Evolutionary conservation across 2,329 filamentous ascomycete species (phyloP).

Genomic region (Fonsecaea pugnacius): DNA sequence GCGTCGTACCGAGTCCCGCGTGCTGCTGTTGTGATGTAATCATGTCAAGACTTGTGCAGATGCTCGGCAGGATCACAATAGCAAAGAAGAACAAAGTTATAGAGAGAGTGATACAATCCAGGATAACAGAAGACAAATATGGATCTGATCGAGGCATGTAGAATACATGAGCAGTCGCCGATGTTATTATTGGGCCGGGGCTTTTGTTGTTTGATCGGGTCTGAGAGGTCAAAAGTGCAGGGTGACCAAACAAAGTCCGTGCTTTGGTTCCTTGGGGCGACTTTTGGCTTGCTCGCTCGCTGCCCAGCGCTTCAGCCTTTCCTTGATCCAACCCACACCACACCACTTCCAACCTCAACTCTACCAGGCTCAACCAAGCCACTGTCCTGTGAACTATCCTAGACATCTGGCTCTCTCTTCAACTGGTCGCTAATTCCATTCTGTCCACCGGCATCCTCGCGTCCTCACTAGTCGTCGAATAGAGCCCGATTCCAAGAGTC

Average conservation of each 20-base stretch:
- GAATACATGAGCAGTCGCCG: neutral
- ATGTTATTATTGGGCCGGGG: slow-evolving; percentile 8
- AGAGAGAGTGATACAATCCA: neutral
- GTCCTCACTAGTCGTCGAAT: slow-evolving; percentile 4
- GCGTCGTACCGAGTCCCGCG: neutral
- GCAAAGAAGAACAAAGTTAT: neutral
- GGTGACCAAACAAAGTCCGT: slow-evolving; percentile 5
- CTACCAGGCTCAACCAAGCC: slow-evolving; percentile 2
- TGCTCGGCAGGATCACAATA: neutral
- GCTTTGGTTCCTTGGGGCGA: slow-evolving; percentile 12
- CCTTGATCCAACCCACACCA: slow-evolving; percentile 11
- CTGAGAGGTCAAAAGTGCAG: slow-evolving; percentile 6
- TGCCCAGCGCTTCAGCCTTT: slow-evolving; percentile 21
- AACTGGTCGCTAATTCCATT: neutral
- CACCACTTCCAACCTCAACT: slow-evolving; percentile 6
- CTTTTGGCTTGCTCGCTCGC: slow-evolving; percentile 4
- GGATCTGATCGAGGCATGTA: neutral
- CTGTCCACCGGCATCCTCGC: neutral
- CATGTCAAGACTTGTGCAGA: neutral
- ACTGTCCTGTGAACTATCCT: neutral
- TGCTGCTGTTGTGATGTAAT: neutral
- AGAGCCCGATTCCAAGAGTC: slow-evolving; percentile 5
- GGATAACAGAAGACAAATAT: neutral
- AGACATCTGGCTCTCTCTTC: neutral
- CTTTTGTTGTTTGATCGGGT: slow-evolving; percentile 5